These are phyloP conservation scores for Chlorella vulgaris DNA, from an alignment of 139 green algal species.

Conservation along the genomic window DNA sequence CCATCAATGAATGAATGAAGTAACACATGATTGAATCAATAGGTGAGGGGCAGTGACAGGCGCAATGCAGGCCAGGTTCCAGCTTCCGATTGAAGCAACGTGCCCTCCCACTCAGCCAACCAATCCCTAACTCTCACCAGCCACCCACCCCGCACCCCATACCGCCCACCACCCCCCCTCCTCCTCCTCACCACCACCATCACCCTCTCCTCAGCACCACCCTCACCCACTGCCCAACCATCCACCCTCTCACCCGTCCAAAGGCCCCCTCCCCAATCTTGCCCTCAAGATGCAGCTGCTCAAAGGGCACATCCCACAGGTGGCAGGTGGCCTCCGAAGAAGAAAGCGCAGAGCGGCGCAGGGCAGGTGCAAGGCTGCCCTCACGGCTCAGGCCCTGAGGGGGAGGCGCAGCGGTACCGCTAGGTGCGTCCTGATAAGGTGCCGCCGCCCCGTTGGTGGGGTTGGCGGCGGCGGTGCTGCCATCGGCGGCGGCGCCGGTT, in stretches of 20 bases:
- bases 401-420: background rate
- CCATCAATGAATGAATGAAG: too few relatives aligned
- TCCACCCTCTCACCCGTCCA: background rate
- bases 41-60: too few relatives aligned
- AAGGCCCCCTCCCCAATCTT: conserved; percentile 13
- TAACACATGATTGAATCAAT: too few relatives aligned
- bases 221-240: background rate
- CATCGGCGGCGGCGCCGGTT: too few relatives aligned
- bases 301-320: background rate
- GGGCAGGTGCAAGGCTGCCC: background rate
- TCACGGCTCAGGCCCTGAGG: background rate
- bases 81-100: background rate
- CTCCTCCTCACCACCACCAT: too few relatives aligned
- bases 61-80: too few relatives aligned
- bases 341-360: background rate
- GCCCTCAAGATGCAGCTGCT: background rate
- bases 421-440: too few relatives aligned
- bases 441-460: background rate
- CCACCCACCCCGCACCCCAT: too few relatives aligned
- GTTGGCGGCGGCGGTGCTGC: too few relatives aligned
- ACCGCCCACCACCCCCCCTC: too few relatives aligned
- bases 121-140: too few relatives aligned
- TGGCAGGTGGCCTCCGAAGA: background rate
- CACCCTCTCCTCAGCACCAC: too few relatives aligned
- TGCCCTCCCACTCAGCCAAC: background rate